phyloP scores from a whole-genome alignment of 2,329 filamentous ascomycete genomes.

The Fusarium buharicum region DNA sequence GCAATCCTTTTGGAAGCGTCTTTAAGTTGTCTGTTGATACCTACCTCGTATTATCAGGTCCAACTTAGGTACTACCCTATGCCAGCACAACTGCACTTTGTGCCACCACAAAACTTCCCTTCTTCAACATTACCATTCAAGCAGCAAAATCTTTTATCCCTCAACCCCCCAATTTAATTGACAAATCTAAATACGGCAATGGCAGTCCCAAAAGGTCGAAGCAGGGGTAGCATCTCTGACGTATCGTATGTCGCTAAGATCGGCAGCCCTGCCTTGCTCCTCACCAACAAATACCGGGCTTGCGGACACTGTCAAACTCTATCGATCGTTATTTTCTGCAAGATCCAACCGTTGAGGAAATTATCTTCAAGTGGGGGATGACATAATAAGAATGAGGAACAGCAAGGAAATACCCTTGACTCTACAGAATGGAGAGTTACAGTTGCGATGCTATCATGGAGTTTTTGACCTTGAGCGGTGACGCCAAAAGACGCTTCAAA shows the following conservation, averaged over 20 bases:
- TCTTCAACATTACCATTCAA: background rate
- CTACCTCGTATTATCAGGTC: too few species aligned
- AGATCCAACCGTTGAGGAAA: slow-evolving; percentile 1
- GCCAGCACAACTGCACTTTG: too few species aligned
- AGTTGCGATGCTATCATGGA: slow-evolving; percentile 5
- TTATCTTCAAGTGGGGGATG: slow-evolving; percentile 16
- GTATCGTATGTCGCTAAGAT: slow-evolving; percentile 33
- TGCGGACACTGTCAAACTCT: slow-evolving; percentile 12
- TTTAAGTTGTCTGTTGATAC: too few species aligned
- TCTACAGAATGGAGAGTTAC: slow-evolving; percentile 13
- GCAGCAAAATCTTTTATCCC: background rate
- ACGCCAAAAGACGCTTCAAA: too few species aligned
- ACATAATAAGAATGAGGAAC: background rate
- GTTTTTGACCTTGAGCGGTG: background rate
- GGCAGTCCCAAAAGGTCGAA: background rate
- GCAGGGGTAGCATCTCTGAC: slow-evolving; percentile 20
- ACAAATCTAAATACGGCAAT: slow-evolving; percentile 11
- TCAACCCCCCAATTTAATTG: background rate
- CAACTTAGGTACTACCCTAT: background rate
- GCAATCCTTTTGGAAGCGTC: too few species aligned
- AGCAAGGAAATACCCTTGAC: background rate
- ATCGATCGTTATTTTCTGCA: slow-evolving; percentile 16
- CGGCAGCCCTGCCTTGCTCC: slow-evolving; percentile 12
- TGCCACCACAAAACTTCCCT: background rate
- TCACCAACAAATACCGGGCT: slow-evolving; percentile 1